phyloP scores from a whole-genome alignment of 1,284 basidiomycete species.

The Meira nashicola region DNA sequence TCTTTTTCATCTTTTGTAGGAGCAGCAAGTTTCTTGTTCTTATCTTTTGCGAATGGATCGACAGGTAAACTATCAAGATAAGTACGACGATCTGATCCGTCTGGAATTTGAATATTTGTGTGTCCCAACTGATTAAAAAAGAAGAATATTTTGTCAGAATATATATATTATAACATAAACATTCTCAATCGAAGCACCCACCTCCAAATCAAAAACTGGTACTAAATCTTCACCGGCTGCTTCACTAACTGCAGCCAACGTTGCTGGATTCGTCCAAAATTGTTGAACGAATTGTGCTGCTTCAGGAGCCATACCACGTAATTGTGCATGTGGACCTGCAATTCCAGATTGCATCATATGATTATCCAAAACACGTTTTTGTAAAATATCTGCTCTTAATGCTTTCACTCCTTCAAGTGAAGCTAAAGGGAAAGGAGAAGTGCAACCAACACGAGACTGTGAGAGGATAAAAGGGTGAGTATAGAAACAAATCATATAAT shows the following conservation, averaged over 20 bases:
- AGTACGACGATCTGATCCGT: constrained; percentile 3
- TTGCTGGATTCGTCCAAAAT: constrained; percentile 34
- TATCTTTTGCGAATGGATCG: constrained; percentile 15
- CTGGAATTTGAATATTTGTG: constrained; percentile 18
- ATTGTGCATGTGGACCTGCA: constrained; percentile 17
- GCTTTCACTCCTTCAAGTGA: constrained; percentile 29
- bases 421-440: constrained; percentile 35
- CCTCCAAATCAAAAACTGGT: constrained; percentile 18
- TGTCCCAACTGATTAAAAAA: background rate
- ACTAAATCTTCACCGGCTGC: constrained; percentile 43
- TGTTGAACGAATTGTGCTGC: constrained; percentile 16
- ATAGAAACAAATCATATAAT: background rate
- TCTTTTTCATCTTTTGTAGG: constrained; percentile 3
- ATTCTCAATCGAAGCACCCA: background rate
- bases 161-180: background rate
- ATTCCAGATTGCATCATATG: constrained; percentile 9
- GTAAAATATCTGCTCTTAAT: constrained; percentile 31
- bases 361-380: constrained; percentile 16
- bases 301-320: constrained; percentile 18
- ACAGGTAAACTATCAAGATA: constrained; percentile 15
- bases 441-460: constrained; percentile 19
- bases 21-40: constrained; percentile 1
- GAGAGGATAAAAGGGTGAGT: background rate
- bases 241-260: constrained; percentile 26
- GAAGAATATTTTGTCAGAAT: background rate